Evolutionary conservation across 257 asterid species (phyloP), one percentile per base, ranked within the genome.

Genomic region (Dorcoceras hygrometricum): DNA sequence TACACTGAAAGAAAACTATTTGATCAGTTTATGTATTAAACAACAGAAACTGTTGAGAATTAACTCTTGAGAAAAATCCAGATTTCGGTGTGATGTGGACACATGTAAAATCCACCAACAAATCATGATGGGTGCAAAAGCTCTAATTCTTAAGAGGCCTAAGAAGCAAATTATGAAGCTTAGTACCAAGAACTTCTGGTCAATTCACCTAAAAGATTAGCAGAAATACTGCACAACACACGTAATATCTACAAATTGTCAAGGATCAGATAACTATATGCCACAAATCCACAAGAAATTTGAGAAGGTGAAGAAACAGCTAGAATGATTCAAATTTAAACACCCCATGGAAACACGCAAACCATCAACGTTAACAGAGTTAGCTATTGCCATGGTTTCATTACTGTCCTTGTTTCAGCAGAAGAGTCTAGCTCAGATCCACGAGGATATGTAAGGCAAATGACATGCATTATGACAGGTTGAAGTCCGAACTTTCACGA

Each of bases 1-100:
- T 73, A 84, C 77, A 58, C 99, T 93, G 87, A 63, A 79, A 80
- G 71, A 68, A 57, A 66, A 34, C 65, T 7, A 63, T 59, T 55
- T 60, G 59, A 71, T 83, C 67, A 82, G 68, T 57, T 57, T 58
- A 57, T 48, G 34, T 68, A 22, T 43, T 26, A 36, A 59, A 67
- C 67, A 70, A 54, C 57, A 58, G 57, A n/a, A n/a, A 9, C 9
- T 29, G 34, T 29, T 4, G 8, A 28, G n/a, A n/a, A n/a, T n/a
- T n/a, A n/a, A n/a, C n/a, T 53, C 34, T 56, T 24, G 57, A 39
- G 56, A 53, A 28, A 27, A 39, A 61, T 12, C 48, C 19, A 20
- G 57, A 62, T 5, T 29, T 69, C 8, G 46, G 28, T 4, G 14
- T 20, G 62, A 50, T 12, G 27, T 58, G 25, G 12, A 36, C 29